Evolutionary conservation across 2,329 filamentous ascomycete genomes (phyloP), one percentile per base, ranked within the genome.

Genomic region (Rhinocladiella mackenziei): DNA sequence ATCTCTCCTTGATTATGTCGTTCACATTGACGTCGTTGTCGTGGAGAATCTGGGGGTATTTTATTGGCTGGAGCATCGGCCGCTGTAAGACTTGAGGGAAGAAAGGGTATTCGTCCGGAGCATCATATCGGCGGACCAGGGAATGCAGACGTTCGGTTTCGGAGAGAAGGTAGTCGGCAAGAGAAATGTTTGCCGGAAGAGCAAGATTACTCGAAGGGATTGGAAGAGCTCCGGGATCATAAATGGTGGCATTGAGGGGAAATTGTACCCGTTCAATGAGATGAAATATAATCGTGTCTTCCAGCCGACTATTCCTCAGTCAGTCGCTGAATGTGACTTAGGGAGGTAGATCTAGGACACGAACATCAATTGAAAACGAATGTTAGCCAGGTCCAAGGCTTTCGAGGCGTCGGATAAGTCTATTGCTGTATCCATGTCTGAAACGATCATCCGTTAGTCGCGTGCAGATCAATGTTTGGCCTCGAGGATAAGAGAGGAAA

Each of bases 211-310:
- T 78, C 61, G 80, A 71, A 13, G 88, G 89, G 52, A 97, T 84
- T 22, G 78, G 72, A 33, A 97, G 76, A n/a, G 85, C 86, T 48
- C 84, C 85, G 5, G 88, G 78, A 9, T 72, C 66, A 71, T 98
- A 98, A 67, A 97, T 89, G 59, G 82, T 87, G 62, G 78, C 74
- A 71, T 96, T 97, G 54, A 94, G 77, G 3, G 91, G 88, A 66
- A 97, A 98, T 66, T 98, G 92, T n/a, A 91, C 91, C 29, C 92
- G 84, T 70, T 98, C 92, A 61, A 97, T 97, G 28, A 98, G 75
- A 68, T 95, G 86, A 68, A 94, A 96, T 56, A 87, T 94, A 62
- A 98, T 97, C 50, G 91, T 97, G 63, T 98, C 92, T 71, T 98
- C 92, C 13, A 97, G 77, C 14, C 92, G 92, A 61, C 92, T 98